phyloP scores from a whole-genome alignment of 2,329 filamentous ascomycete genomes.

The Sporothrix mexicana region DNA sequence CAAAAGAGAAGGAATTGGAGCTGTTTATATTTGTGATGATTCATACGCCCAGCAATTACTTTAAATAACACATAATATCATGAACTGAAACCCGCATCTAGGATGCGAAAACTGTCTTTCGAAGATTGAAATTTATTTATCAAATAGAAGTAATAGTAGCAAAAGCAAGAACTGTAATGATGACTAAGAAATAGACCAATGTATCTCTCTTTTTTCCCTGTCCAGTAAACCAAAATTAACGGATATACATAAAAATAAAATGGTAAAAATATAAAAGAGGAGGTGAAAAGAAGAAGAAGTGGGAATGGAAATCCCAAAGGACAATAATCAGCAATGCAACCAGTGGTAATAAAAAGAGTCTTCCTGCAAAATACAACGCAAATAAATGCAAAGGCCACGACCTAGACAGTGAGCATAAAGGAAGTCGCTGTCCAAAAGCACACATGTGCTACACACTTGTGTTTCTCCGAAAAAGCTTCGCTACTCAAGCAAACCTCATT shows the following conservation, averaged over 20 bases:
- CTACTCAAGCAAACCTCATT: slow-evolving; percentile 5
- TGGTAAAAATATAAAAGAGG: not conserved
- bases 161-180: slow-evolving; percentile 11
- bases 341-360: not conserved
- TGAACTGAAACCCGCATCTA: not conserved
- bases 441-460: not conserved
- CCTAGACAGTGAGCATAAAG: not conserved
- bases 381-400: not conserved
- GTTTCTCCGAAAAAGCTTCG: not conserved
- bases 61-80: not conserved
- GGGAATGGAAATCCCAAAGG: not conserved
- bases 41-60: not conserved
- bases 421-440: not conserved
- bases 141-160: not conserved
- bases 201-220: slow-evolving; percentile 25
- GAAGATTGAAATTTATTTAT: slow-evolving; percentile 3
- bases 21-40: not conserved
- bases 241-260: slow-evolving; percentile 11
- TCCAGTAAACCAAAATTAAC: slow-evolving; percentile 11
- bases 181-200: not conserved
- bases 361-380: not conserved
- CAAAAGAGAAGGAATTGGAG: not conserved
- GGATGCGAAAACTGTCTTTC: no score
- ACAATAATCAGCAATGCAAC: not conserved
- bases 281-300: not conserved